Evolutionary conservation across 148 eudicot species (phyloP).

Genomic region (Spergularia bocconei): DNA sequence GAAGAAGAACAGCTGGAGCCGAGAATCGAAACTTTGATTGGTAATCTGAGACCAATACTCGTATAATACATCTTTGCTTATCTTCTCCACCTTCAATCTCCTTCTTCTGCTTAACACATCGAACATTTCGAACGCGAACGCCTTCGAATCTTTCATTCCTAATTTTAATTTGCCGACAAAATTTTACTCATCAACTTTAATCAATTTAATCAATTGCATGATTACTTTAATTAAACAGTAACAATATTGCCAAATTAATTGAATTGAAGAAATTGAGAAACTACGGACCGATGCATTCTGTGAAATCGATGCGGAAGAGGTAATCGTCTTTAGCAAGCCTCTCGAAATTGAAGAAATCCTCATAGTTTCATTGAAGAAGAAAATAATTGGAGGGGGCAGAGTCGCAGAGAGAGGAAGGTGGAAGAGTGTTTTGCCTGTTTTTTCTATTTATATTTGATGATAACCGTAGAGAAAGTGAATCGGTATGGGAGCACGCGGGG

Average conservation of each 20-base stretch:
- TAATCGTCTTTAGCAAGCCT: conserved; percentile 60
- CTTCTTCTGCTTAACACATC: conserved; percentile 86
- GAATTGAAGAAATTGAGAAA: not conserved
- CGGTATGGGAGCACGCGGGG: too few relatives aligned
- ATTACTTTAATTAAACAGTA: too few relatives aligned
- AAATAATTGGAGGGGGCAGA: too few relatives aligned
- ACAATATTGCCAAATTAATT: too few relatives aligned
- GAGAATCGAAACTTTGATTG: conserved; percentile 95
- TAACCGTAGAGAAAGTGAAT: too few relatives aligned
- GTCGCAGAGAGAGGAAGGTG: too few relatives aligned
- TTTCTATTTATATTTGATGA: too few relatives aligned
- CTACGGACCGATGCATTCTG: conserved; percentile 79
- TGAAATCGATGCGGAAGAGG: conserved; percentile 72
- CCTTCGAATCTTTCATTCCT: conserved; percentile 93
- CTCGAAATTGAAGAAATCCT: conserved; percentile 60
- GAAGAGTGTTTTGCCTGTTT: too few relatives aligned
- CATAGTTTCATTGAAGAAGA: too few relatives aligned
- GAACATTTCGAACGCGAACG: conserved; percentile 73
- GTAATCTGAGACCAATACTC: conserved; percentile 94
- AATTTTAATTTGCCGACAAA: not conserved
- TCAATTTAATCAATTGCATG: not conserved
- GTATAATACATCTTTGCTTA: conserved; percentile 65
- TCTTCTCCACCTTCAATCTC: conserved; percentile 72
- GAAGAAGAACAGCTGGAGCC: conserved; percentile 86
- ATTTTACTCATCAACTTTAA: not conserved